These are phyloP conservation scores for bread wheat (Triticum aestivum) DNA, from an alignment of 176 grass and related monocot genomes.

Conservation along the genomic window IWGSC_CS_RefSeq_v2.1 NC_057813.1:158495245-158495744, in stretches of 20 bases:
- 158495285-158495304: constrained; percentile 87
- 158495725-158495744: constrained; percentile 94
- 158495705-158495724: constrained; percentile 89
- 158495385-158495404: constrained; percentile 92
- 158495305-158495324: constrained; percentile 97
- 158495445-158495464: constrained; percentile 78
- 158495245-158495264: constrained; percentile 99
- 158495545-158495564: constrained; percentile 83
- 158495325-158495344: constrained; percentile 89
- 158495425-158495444: constrained; percentile 90
- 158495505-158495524: constrained; percentile 98
- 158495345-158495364: constrained; percentile 90
- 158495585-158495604: constrained; percentile 87
- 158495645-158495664: constrained; percentile 83
- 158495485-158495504: constrained; percentile 92
- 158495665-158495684: constrained; percentile 92
- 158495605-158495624: constrained; percentile 88
- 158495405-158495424: constrained; percentile 71
- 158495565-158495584: constrained; percentile 96
- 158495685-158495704: constrained; percentile 94
- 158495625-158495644: constrained; percentile 81
- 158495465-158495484: constrained; percentile 80
- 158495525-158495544: constrained; percentile 92
- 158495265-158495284: constrained; percentile 98
- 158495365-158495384: constrained; percentile 92